Percentiles rank a stretch among this genome's conserved stretches.
Conservation (phyloP, 495 filamentous ascomycete species). For the Trichocladium antarcticum region DNA sequence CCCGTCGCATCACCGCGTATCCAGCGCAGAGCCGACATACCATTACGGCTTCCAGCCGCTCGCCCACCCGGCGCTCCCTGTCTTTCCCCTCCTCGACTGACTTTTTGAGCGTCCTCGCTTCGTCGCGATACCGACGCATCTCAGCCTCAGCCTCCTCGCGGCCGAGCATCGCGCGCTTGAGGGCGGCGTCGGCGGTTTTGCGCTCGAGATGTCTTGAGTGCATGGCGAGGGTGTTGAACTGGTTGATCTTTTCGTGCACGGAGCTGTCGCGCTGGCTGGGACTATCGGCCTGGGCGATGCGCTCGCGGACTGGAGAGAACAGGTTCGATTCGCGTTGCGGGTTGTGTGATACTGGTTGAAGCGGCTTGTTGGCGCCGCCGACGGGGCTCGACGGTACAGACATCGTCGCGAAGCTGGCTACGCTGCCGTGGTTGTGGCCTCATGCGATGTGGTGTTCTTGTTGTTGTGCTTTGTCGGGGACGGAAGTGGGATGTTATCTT, state of each 20-base stretch:
- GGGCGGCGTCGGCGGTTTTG: slow-evolving; percentile 55
- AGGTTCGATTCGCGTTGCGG: slow-evolving; percentile 42
- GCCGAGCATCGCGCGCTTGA: slow-evolving; percentile 70
- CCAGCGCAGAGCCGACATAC: slow-evolving; percentile 30
- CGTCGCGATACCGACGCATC: slow-evolving; percentile 50
- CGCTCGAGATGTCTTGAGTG: slow-evolving; percentile 50
- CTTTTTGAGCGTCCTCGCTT: slow-evolving; percentile 39
- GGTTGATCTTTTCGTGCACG: slow-evolving; percentile 76
- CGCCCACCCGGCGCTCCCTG: slow-evolving; percentile 62
- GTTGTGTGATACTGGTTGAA: slow-evolving; percentile 66
- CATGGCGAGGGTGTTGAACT: slow-evolving; percentile 62
- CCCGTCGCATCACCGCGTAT: background rate
- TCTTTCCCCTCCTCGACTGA: slow-evolving; percentile 60
- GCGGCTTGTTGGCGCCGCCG: slow-evolving; percentile 34
- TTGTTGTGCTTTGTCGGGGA: background rate
- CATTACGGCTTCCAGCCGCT: slow-evolving; percentile 66
- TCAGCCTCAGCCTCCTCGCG: slow-evolving; percentile 72
- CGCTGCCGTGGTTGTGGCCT: slow-evolving; percentile 6
- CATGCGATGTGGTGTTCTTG: slow-evolving; percentile 15
- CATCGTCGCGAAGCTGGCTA: slow-evolving; percentile 8
- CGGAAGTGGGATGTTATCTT: background rate
- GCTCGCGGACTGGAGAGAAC: slow-evolving; percentile 11
- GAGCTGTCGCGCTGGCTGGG: slow-evolving; percentile 50
- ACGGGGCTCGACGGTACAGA: slow-evolving; percentile 20
- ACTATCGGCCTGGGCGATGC: slow-evolving; percentile 12